A percentile compares a stretch with the other conserved stretches of the same genome.
phyloP scores from a whole-genome alignment of 495 filamentous ascomycete species.

The Penicillium longicatenatum region DNA sequence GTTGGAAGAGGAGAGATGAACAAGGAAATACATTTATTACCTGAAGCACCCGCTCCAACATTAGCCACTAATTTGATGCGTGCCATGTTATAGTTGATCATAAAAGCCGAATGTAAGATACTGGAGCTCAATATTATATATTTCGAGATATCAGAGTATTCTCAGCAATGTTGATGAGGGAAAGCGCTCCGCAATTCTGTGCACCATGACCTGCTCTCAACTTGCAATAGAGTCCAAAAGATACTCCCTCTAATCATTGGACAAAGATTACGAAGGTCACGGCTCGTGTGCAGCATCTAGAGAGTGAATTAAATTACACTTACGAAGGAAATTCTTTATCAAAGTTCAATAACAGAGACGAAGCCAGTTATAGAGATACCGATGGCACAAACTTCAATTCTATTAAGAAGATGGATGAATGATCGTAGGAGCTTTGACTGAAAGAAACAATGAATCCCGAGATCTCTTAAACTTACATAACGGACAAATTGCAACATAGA shows the following conservation, averaged over 20 bases:
- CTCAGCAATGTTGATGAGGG: conserved; percentile 3
- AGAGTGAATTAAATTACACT: no score
- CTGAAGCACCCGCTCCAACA: conserved; percentile 4
- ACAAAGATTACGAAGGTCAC: no score
- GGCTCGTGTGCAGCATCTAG: no score
- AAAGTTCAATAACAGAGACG: no score
- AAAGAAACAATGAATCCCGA: no score
- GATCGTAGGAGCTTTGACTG: no score
- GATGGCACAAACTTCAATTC: no score
- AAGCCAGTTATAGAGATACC: no score
- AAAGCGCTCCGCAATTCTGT: background rate
- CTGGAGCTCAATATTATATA: background rate
- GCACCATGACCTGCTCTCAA: conserved; percentile 1
- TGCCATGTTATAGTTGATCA: background rate
- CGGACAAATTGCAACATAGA: background rate
- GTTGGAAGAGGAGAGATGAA: background rate
- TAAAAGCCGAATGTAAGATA: background rate
- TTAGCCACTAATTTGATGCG: conserved; percentile 3
- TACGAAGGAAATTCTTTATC: no score
- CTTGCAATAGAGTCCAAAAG: no score
- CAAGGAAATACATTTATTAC: background rate
- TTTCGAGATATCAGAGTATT: background rate
- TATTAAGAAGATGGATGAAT: no score
- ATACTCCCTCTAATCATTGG: no score
- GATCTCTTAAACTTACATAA: background rate